Evolutionary conservation across 805 yeast species (phyloP), one percentile per base, ranked within the genome.

Genomic region (Monosporozyma servazzii): DNA sequence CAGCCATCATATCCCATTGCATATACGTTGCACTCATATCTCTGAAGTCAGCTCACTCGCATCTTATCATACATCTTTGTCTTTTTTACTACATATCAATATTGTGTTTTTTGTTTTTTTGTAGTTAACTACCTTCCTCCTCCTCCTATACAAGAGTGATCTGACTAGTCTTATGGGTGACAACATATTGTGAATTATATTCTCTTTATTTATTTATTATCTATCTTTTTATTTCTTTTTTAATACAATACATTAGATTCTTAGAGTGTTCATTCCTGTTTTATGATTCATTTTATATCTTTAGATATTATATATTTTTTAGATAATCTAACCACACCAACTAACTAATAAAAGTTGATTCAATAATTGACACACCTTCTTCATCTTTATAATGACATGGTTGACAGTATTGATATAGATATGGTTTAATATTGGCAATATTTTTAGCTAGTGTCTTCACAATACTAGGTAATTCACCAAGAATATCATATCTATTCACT

Each of bases 401-500:
- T 68, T 87, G 86, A 65, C 83, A 76, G 71, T 78, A 88, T 70
- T 88, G 96, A 68, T 86, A 88, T 57, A 88, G 84, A 69, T 77
- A 86, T 6, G 96, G 96, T 65, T 81, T 82, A 39, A 93, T 78
- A 43, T 95, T 93, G 3, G 88, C 87, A 49, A 87, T 85, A 39
- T 88, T 89, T 55, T 84, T 77, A 36, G 84, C 95, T 48, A 86
- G 78, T 54, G 79, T 80, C 71, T 83, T 86, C 56, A 88, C 86
- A 61, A 87, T 82, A 57, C 77, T 79, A 2, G 96, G 96, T 53
- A 88, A 79, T 68, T 88, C 96, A 37, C 87, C 84, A 88, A 88
- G 81, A 51, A 88, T 93, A 64, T 88, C 96, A 54, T 87, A 88
- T 58, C 91, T 79, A 69, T 85, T 95, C 47, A 85, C 80, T 51